Conservation (phyloP, 148 eudicot species). For the Dianthus caryophyllus region DNA sequence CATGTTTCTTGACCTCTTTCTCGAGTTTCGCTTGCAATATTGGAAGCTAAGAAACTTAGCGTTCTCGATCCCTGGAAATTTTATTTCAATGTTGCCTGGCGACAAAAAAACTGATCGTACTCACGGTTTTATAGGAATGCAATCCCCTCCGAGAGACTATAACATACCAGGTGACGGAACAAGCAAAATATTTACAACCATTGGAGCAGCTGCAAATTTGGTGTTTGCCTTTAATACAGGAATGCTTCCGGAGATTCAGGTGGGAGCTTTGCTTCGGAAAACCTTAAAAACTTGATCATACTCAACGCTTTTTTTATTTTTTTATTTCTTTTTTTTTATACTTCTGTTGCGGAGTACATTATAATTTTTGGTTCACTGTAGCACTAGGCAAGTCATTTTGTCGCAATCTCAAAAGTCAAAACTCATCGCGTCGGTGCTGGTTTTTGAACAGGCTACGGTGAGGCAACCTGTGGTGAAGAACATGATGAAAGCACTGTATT, state of each 20-base stretch:
- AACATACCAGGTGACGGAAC: slow-evolving; percentile 41
- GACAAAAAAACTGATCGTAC: neutral
- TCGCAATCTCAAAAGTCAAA: slow-evolving; percentile 1
- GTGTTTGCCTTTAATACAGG: slow-evolving; percentile 93
- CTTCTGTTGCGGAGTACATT: no score
- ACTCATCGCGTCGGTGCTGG: neutral
- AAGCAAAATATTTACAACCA: slow-evolving; percentile 57
- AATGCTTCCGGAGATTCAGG: slow-evolving; percentile 99
- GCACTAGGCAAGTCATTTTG: no score
- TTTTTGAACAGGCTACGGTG: slow-evolving; percentile 67
- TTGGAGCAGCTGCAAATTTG: slow-evolving; percentile 86
- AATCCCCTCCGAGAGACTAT: slow-evolving; percentile 76
- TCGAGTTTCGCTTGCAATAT: no score
- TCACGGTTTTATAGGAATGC: slow-evolving; percentile 37
- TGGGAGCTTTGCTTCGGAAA: slow-evolving; percentile 11
- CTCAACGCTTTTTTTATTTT: no score
- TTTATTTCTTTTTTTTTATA: no score
- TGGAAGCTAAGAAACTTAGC: neutral
- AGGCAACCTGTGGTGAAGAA: slow-evolving; percentile 76
- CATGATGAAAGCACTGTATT: slow-evolving; percentile 95
- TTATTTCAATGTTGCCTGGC: neutral
- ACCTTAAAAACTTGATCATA: no score
- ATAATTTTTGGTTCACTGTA: no score
- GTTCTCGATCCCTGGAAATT: neutral
- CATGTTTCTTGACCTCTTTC: no score